These are phyloP conservation scores for Pelagomonas calceolata DNA, from an alignment of 108 stramenopile species.

Conservation along the genomic window DNA sequence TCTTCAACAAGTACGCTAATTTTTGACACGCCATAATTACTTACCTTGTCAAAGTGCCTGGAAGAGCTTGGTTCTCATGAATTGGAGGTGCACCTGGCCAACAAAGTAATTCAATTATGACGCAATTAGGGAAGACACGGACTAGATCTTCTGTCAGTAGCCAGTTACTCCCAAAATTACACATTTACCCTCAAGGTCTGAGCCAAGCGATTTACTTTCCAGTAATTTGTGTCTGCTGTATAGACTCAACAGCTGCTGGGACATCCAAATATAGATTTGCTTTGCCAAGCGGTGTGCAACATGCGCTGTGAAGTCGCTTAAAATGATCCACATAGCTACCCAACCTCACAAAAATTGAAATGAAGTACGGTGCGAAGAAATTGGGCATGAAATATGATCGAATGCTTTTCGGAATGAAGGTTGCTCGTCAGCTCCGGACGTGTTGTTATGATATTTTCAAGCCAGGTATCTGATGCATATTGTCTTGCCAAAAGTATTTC, in stretches of 20 bases:
- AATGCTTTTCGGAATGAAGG: conserved; percentile 55
- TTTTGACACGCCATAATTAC: neutral
- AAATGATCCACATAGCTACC: conserved; percentile 10
- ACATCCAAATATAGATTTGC: conserved; percentile 33
- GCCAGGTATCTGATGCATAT: conserved; percentile 24
- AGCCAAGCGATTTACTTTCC: neutral
- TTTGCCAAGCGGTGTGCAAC: conserved; percentile 15
- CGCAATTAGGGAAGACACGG: neutral
- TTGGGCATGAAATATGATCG: conserved; percentile 54
- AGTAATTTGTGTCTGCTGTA: too few species aligned
- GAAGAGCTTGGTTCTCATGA: neutral
- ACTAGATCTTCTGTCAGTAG: too few species aligned
- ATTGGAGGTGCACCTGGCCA: too few species aligned
- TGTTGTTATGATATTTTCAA: too few species aligned
- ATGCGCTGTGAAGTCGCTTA: too few species aligned
- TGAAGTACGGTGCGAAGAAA: conserved; percentile 32
- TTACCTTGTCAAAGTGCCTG: neutral
- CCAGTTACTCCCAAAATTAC: neutral
- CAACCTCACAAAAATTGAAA: conserved; percentile 41
- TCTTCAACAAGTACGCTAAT: conserved; percentile 12
- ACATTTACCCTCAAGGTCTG: neutral
- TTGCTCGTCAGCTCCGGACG: neutral
- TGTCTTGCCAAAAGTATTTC: conserved; percentile 38
- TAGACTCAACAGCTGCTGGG: conserved; percentile 24
- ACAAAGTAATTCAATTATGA: too few species aligned